phyloP scores from a whole-genome alignment of 208 protist species.

The Willaertia magna region DNA sequence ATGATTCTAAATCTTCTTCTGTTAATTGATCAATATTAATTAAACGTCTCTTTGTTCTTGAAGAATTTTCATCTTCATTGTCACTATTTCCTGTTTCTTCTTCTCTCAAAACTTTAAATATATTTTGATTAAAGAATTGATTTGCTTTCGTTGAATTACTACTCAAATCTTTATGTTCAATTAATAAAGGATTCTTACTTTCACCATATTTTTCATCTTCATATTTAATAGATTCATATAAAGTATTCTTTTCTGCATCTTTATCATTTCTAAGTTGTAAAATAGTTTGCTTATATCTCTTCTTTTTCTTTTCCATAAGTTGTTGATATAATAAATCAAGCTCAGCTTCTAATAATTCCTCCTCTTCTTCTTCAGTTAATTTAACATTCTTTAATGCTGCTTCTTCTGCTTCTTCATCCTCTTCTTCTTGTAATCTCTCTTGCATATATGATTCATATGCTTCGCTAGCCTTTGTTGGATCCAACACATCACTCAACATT shows the following conservation, averaged over 20 bases:
- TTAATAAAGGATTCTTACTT: not conserved
- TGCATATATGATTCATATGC: not conserved
- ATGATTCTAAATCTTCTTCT: constrained; percentile 34
- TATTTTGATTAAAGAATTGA: constrained; percentile 16
- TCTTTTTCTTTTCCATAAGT: not conserved
- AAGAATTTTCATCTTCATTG: constrained; percentile 57
- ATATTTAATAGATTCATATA: not conserved
- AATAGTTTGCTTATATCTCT: not conserved
- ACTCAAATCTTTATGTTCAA: not conserved
- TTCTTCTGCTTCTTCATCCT: not conserved
- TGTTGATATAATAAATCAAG: not conserved
- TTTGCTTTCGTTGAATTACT: not conserved
- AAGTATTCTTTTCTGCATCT: not conserved
- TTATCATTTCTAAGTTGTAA: not conserved
- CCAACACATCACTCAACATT: not conserved
- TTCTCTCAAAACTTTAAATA: constrained; percentile 51
- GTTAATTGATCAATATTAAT: not conserved
- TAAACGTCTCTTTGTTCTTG: constrained; percentile 21
- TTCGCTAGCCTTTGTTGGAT: not conserved
- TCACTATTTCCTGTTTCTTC: constrained; percentile 61
- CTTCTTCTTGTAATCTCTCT: not conserved
- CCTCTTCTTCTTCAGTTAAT: not conserved
- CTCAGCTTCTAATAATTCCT: not conserved
- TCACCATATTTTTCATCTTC: not conserved
- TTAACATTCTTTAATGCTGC: not conserved